Base-by-base conservation (phyloP, 164 flowering plant species). In the Vitis vinifera region DNA sequence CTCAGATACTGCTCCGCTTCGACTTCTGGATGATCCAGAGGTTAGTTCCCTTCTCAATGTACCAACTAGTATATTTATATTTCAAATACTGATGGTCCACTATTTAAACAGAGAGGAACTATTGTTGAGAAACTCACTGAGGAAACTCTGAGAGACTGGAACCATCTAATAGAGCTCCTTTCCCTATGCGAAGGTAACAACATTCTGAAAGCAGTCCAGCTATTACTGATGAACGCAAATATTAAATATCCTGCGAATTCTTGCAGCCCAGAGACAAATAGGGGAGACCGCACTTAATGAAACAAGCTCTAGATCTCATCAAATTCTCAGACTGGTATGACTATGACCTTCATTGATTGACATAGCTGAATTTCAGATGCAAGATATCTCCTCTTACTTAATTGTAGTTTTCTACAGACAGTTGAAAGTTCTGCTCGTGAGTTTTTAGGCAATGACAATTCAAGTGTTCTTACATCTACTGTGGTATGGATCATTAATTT, bases 21-120 rank as follows among this genome's bases (percentile, higher is more conserved):
- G 99, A 75, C 87, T 93, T 79, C 85, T 95, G 5, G 99, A 95
- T 85, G 99, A 95, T 76, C 99, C 98, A 63, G 97, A 95, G 91
- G 99, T 94, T 68, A 86, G 65, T 75, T 29, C 71, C 60, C 8
- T 67, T 70, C 19, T 68, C 30, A 29, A 51, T 55, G 3, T 74
- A 60, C 65, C 59, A 47, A 61, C 19, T 61, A 48, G 49, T 52
- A 51, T 23, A 1, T 59, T 12, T 19, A 64, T 23, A 7, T 55
- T 8, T 11, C 8, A 30, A 8, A 23, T 10, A 16, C 56, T 66
- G 23, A 71, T 15, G 10, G 3, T n/a, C 63, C 1, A 52, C 48
- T 13, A 30, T 58, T 62, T 71, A 68, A 37, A 62, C 63, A 80
- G 85, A 82, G 81, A 73, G 83, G 83, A 15, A 87, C 88, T 12